Conservation (phyloP, 371 early-diverging fungal genomes). For the Circinella umbellata region DNA sequence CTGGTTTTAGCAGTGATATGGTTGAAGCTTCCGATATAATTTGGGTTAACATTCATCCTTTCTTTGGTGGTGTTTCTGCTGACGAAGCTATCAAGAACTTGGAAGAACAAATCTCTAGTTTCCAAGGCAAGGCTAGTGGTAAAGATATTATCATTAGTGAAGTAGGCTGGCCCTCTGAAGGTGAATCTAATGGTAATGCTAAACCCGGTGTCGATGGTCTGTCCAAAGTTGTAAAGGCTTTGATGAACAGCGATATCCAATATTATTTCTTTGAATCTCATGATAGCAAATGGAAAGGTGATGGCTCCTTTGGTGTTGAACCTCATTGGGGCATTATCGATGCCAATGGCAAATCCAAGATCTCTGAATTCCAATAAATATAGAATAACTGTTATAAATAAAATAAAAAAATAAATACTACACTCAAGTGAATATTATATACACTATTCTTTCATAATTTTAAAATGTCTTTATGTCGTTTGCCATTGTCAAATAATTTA, state of each 20-base stretch:
- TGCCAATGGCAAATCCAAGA: slow-evolving; percentile 27
- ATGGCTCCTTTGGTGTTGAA: slow-evolving; percentile 53
- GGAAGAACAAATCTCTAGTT: slow-evolving; percentile 37
- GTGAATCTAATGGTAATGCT: slow-evolving; percentile 50
- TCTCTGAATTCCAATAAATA: slow-evolving; percentile 20
- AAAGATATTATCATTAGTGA: slow-evolving; percentile 63
- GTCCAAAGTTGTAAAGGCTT: slow-evolving; percentile 45
- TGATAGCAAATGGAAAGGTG: slow-evolving; percentile 65
- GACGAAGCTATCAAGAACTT: slow-evolving; percentile 36
- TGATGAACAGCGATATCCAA: slow-evolving; percentile 37
- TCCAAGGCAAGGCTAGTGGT: slow-evolving; percentile 44
- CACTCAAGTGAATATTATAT: too few relatives aligned
- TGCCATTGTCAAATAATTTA: too few relatives aligned
- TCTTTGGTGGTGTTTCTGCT: slow-evolving; percentile 46
- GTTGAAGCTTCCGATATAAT: slow-evolving; percentile 49
- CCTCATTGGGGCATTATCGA: slow-evolving; percentile 61
- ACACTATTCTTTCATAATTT: too few relatives aligned
- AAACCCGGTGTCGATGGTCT: slow-evolving; percentile 52
- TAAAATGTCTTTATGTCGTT: too few relatives aligned
- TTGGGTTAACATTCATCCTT: slow-evolving; percentile 63
- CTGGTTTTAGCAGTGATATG: slow-evolving; percentile 32
- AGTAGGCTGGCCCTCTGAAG: slow-evolving; percentile 71
- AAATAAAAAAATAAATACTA: too few relatives aligned
- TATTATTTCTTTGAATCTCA: slow-evolving; percentile 68
- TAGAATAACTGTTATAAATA: neutral